Evolutionary conservation across 2,329 filamentous ascomycete genomes (phyloP), one percentile per base, ranked within the genome.

Genomic region (Alternaria postmessia): DNA sequence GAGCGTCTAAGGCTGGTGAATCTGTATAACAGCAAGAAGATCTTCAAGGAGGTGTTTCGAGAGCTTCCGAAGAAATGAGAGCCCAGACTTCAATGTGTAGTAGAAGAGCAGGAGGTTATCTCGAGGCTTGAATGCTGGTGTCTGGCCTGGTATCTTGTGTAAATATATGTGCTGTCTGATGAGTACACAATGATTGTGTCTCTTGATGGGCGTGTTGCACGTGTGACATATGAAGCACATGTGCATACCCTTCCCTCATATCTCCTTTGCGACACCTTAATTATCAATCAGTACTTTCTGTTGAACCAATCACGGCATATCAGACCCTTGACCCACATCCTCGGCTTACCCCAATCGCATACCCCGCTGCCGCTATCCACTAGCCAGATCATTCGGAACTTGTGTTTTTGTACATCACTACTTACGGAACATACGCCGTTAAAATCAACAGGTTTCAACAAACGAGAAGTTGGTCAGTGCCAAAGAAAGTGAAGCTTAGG

Each of bases 1-100:
- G 95, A 99, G 84, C 83, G 95, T n/a, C 82, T 99, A 78, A 85
- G 95, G 53, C 82, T 99, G 57, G 81, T 91, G 69, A 99, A 99
- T 79, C 75, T 99, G 70, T 87, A 93, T 62, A 97, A 96, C 81
- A 95, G 93, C 65, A 88, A 94, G 65, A 93, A 95, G 78, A 97
- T 99, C 61, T 95, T 99, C 70, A 89, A 89, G 63, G 87, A 88
- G 74, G 92, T 98, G 6, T 99, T 99, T 81, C 82, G 84, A 67
- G 87, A 89, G 65, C 75, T 95, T 68, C 62, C 62, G 4, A 56
- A 32, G 30, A 56, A 54, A 48, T 68, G 24, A 55, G 44, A 20
- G 8, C 8, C 22, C 4, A 7, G 8, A 20, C n/a, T 7, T 4
- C 3, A 18, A 4, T 24, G 2, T 9, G n/a, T n/a, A 12, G 14